These are phyloP conservation scores for Venturia effusa DNA, from an alignment of 2,329 filamentous ascomycete species.

Conservation along the genomic window DNA sequence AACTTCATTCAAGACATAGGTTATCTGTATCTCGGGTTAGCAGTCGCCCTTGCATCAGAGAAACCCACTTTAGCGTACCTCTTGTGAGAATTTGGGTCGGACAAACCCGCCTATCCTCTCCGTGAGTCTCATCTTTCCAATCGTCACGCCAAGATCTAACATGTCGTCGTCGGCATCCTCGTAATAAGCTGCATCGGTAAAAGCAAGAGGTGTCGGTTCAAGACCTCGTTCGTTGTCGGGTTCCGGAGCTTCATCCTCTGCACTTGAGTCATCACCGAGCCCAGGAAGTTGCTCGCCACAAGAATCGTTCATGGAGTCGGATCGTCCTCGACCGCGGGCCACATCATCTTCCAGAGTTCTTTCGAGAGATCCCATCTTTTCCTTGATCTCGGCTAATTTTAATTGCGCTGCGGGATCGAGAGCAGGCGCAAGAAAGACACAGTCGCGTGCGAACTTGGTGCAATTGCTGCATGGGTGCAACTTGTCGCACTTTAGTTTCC, in stretches of 20 bases:
- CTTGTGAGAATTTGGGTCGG: conserved; percentile 58
- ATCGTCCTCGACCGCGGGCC: conserved; percentile 28
- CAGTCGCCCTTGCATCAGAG: neutral
- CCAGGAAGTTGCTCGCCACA: neutral
- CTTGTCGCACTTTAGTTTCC: conserved; percentile 73
- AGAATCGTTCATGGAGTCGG: conserved; percentile 13
- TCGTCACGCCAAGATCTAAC: conserved; percentile 59
- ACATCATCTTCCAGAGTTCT: conserved; percentile 59
- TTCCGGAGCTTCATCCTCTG: conserved; percentile 41
- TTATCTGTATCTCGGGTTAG: conserved; percentile 2
- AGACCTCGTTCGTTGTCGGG: conserved; percentile 46
- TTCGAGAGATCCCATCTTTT: conserved; percentile 64
- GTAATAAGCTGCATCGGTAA: conserved; percentile 58
- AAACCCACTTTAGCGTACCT: conserved; percentile 37
- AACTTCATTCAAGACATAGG: conserved; percentile 2
- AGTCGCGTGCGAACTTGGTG: conserved; percentile 39
- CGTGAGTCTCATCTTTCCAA: conserved; percentile 62
- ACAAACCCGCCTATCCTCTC: conserved; percentile 65
- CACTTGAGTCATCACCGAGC: conserved; percentile 36
- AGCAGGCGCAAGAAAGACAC: conserved; percentile 54
- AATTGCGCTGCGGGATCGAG: conserved; percentile 60
- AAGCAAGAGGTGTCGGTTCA: conserved; percentile 51
- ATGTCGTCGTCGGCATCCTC: conserved; percentile 55
- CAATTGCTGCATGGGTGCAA: conserved; percentile 60
- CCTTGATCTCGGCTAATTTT: conserved; percentile 65